Evolutionary conservation across 768 basidiomycete species (phyloP).

Genomic region (Hydnum rufescens): DNA sequence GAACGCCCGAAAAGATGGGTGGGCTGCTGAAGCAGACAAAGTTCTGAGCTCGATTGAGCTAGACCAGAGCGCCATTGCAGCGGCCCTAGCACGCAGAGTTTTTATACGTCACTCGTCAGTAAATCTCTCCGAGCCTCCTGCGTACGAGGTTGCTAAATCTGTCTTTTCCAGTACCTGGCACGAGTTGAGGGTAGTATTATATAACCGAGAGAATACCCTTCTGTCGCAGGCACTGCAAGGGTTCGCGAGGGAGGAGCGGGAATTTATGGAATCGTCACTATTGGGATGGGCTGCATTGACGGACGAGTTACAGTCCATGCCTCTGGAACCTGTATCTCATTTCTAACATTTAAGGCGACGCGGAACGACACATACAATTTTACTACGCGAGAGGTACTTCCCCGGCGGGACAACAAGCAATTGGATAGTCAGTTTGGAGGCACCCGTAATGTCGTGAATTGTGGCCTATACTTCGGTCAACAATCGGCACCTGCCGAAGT

Average conservation of each 20-base stretch:
- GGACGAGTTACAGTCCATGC: slow-evolving; percentile 62
- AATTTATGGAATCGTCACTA: slow-evolving; percentile 39
- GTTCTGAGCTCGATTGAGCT: slow-evolving; percentile 53
- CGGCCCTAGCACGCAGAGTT: slow-evolving; percentile 54
- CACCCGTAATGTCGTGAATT: too few relatives aligned
- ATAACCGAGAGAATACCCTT: slow-evolving; percentile 74
- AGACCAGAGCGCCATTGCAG: slow-evolving; percentile 64
- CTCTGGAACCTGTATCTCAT: slow-evolving; percentile 39
- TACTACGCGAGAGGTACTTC: too few relatives aligned
- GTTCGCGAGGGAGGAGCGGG: slow-evolving; percentile 56
- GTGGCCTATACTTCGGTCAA: too few relatives aligned
- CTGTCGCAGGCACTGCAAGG: slow-evolving; percentile 51
- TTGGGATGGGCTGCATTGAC: slow-evolving; percentile 57
- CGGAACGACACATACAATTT: too few relatives aligned
- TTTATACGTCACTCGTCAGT: slow-evolving; percentile 74
- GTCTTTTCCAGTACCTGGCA: slow-evolving; percentile 64
- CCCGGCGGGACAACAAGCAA: too few relatives aligned
- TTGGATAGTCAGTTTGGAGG: too few relatives aligned
- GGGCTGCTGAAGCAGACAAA: slow-evolving; percentile 73
- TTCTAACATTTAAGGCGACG: not conserved
- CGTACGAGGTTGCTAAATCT: not conserved
- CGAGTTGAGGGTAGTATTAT: slow-evolving; percentile 78
- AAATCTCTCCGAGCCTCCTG: not conserved
- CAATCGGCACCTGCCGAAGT: too few relatives aligned
- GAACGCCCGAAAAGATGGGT: slow-evolving; percentile 52